phyloP scores from a whole-genome alignment of 2,329 filamentous ascomycete genomes.

The Rhexocercosporidium sp. region DNA sequence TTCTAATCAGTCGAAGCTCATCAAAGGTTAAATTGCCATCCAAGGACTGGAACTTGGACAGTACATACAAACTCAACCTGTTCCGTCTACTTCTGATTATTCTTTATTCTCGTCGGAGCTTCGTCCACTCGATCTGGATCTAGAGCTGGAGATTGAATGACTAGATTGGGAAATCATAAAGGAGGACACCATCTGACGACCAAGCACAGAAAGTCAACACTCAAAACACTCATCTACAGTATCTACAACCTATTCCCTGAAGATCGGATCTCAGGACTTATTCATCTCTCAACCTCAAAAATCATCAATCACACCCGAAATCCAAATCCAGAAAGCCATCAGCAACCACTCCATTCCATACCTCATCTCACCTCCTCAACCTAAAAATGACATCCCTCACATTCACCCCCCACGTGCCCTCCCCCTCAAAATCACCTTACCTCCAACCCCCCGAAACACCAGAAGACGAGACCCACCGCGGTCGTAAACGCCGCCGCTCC shows the following conservation, averaged over 20 bases:
- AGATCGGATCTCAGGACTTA: neutral
- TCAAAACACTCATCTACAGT: too few relatives aligned
- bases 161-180: neutral
- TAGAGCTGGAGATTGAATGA: neutral
- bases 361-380: neutral
- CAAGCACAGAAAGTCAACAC: neutral
- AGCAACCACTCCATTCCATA: neutral
- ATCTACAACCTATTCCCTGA: neutral
- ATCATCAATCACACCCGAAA: too few relatives aligned
- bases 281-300: neutral
- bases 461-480: conserved; percentile 34
- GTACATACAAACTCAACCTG: neutral
- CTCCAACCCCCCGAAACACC: conserved; percentile 14
- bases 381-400: conserved; percentile 1
- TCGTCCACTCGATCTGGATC: neutral
- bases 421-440: conserved; percentile 4
- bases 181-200: neutral
- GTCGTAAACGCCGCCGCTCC: conserved; percentile 39
- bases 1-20: neutral
- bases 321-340: neutral
- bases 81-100: neutral
- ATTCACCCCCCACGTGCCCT: neutral
- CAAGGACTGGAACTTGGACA: neutral
- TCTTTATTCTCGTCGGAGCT: neutral
- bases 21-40: neutral